These are phyloP conservation scores for Aspergillus fischeri DNA, from an alignment of 2,329 filamentous ascomycete species.

Conservation along the genomic window DNA sequence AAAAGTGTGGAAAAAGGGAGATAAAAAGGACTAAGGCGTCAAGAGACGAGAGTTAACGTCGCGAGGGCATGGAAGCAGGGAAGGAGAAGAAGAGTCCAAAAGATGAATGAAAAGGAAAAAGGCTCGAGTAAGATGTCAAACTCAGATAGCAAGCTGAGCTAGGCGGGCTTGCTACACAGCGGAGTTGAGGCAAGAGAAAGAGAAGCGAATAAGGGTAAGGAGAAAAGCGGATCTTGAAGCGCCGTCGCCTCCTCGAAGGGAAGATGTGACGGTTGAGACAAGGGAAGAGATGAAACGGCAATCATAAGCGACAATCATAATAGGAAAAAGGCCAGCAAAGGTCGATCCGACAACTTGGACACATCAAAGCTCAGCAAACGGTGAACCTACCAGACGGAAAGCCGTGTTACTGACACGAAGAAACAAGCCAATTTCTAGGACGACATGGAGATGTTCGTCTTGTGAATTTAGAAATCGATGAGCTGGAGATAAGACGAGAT, in stretches of 20 bases:
- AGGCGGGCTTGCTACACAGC: not conserved
- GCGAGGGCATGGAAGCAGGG: constrained; percentile 2
- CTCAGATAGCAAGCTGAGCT: not conserved
- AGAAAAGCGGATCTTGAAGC: not conserved
- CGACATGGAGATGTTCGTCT: constrained; percentile 24
- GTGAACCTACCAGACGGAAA: constrained; percentile 24
- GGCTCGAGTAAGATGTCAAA: not conserved
- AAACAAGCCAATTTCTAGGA: constrained; percentile 23
- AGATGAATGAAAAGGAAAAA: constrained; percentile 1
- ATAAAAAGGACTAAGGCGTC: constrained; percentile 3
- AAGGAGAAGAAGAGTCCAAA: constrained; percentile 5
- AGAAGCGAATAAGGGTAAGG: not conserved
- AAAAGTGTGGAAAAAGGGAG: constrained; percentile 3
- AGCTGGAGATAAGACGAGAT: not conserved
- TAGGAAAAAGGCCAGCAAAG: not conserved
- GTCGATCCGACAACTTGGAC: not conserved
- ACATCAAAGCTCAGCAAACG: not conserved
- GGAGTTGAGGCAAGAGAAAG: constrained; percentile 1
- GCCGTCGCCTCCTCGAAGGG: not conserved
- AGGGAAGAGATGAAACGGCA: constrained; percentile 1
- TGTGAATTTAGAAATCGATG: constrained; percentile 3
- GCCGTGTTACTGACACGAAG: constrained; percentile 26
- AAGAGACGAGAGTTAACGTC: constrained; percentile 4
- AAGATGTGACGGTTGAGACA: not conserved
- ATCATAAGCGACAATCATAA: not conserved